Evolutionary conservation across 306 rosid genomes (phyloP).

Genomic region (Betula pendula): DNA sequence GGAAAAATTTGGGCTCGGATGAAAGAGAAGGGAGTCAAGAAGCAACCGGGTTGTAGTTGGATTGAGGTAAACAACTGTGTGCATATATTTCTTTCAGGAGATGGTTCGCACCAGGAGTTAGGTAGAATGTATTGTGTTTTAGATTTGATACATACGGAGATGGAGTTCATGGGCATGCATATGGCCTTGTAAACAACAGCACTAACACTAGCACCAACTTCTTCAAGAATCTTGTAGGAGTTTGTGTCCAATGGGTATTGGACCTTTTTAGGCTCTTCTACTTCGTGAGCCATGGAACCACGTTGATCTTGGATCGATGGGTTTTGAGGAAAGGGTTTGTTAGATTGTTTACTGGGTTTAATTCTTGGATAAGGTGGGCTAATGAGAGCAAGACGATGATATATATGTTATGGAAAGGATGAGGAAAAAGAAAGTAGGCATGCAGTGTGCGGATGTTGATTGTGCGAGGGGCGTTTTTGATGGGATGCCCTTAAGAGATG

Average conservation of each 20-base stretch:
- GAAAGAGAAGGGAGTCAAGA: constrained; percentile 55
- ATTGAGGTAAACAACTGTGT: constrained; percentile 37
- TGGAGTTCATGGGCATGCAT: constrained; percentile 50
- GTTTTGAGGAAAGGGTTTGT: neutral
- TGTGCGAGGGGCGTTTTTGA: too few species aligned
- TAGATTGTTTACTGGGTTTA: too few species aligned
- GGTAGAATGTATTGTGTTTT: constrained; percentile 27
- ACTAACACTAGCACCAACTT: constrained; percentile 54
- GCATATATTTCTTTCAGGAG: constrained; percentile 53
- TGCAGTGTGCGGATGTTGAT: too few species aligned
- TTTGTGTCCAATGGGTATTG: constrained; percentile 53
- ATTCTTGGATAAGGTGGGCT: neutral
- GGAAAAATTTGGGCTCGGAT: constrained; percentile 39
- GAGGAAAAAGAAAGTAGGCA: constrained; percentile 1
- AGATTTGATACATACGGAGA: constrained; percentile 36
- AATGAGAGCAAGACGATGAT: too few species aligned
- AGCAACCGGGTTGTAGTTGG: constrained; percentile 69
- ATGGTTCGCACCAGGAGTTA: constrained; percentile 41
- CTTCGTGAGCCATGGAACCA: constrained; percentile 17
- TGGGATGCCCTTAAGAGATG: too few species aligned
- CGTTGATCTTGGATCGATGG: constrained; percentile 15
- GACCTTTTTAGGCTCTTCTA: constrained; percentile 21
- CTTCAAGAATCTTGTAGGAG: constrained; percentile 39
- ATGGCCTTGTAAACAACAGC: constrained; percentile 64
- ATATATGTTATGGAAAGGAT: neutral